Evolutionary conservation across 164 flowering plant genomes (phyloP).

Genomic region (Umbellularia californica): DNA sequence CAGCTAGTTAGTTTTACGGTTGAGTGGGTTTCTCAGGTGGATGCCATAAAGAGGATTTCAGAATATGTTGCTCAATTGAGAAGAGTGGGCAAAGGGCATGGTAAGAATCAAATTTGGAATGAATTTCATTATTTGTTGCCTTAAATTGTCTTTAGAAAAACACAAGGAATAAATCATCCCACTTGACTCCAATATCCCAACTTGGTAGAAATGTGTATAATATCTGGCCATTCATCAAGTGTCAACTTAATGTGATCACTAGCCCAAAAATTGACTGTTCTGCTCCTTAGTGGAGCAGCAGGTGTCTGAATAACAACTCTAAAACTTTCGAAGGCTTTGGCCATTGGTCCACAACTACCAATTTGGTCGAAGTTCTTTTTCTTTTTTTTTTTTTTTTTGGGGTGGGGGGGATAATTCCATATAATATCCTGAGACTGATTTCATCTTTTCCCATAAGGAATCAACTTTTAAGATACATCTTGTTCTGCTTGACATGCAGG

Average conservation of each 20-base stretch:
- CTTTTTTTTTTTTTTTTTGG: background rate
- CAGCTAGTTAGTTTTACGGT: background rate
- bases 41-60: slow-evolving; percentile 74
- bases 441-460: background rate
- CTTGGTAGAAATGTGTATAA: too few relatives aligned
- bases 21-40: slow-evolving; percentile 43
- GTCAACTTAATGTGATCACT: background rate
- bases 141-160: too few relatives aligned
- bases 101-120: slow-evolving; percentile 28
- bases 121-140: background rate
- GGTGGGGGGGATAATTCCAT: too few relatives aligned
- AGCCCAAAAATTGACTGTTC: background rate
- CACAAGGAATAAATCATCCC: too few relatives aligned
- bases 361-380: too few relatives aligned
- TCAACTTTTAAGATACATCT: background rate
- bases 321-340: too few relatives aligned
- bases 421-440: background rate
- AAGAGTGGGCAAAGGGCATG: slow-evolving; percentile 93
- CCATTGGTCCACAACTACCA: too few relatives aligned
- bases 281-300: background rate
- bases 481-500: background rate
- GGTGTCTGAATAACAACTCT: background rate
- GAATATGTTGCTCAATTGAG: slow-evolving; percentile 94
- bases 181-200: too few relatives aligned
- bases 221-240: too few relatives aligned